phyloP scores from a whole-genome alignment of 352 stramenopile genomes.

The Pythium oligandrum region DNA sequence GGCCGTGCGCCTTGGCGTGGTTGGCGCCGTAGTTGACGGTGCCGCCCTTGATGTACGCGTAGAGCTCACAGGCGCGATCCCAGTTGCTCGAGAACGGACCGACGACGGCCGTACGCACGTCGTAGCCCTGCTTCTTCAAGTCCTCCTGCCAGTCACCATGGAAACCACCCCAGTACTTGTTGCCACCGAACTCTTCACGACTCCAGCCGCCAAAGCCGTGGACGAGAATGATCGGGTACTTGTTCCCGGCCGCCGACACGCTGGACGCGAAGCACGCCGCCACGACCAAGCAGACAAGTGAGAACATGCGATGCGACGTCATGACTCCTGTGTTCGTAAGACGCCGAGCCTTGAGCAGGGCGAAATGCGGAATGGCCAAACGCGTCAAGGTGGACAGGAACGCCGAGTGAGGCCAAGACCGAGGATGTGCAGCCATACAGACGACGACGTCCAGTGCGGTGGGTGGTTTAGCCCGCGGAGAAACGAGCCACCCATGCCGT shows the following conservation, averaged over 20 bases:
- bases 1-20: conserved; percentile 23
- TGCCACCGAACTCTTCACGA: conserved; percentile 20
- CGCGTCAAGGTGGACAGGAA: no score
- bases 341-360: no score
- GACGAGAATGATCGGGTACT: conserved; percentile 33
- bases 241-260: conserved; percentile 8
- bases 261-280: no score
- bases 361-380: no score
- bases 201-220: conserved; percentile 35
- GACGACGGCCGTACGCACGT: conserved; percentile 24
- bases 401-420: no score
- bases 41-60: conserved; percentile 41
- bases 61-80: conserved; percentile 45
- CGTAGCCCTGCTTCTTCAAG: conserved; percentile 23
- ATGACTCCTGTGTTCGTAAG: no score
- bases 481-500: no score
- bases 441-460: no score
- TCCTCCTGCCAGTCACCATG: conserved; percentile 26
- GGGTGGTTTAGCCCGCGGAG: no score
- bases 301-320: no score
- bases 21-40: conserved; percentile 34
- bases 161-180: conserved; percentile 31
- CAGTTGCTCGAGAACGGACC: conserved; percentile 36
- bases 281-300: no score
- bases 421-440: no score